Base-by-base conservation (phyloP, 2,329 filamentous ascomycete genomes). In the Grosmannia serpens region DNA sequence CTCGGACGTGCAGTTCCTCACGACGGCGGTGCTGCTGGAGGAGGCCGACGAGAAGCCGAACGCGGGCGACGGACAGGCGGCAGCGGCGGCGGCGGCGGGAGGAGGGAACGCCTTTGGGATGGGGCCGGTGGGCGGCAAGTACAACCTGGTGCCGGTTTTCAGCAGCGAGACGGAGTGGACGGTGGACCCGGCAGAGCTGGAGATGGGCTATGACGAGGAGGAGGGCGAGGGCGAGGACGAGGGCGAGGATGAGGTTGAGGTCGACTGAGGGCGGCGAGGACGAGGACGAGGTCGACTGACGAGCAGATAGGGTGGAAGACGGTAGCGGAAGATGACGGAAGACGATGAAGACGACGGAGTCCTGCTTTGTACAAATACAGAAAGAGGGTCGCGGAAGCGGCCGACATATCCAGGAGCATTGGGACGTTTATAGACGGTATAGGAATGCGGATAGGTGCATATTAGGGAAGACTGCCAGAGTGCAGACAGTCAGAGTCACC, bases 71-170 rank as follows among this genome's bases (percentile, higher is more conserved):
- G 24, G 41, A 9, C n/a, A 17, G 13, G 31, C 15, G 26, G 5
- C 26, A 13, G 53, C 15, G 17, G 33, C 20, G 8, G 20, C 26
- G 2, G 53, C 15, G 17, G 33, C 20, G 8, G 20, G 20, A 2
- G 47, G n/a, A 15, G 82, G 81, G 22, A 74, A 75, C 53, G 79
- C 80, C 33, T 77, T 80, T 59, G 81, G 81, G 53, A 84, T 86
- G 80, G 83, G 83, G 54, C 78, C 80, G 65, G 77, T 86, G 60
- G 79, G 81, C 74, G 82, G 81, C 55, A 80, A 81, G 61, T 85
- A 85, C 67, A 76, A 82, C 22, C 71, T 83, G 22, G 80, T 79
- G 29, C 82, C 82, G 9, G 74, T 78, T 51, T 85, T 79, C 74
- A 76, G 75, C 44, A 80, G 83, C 55, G 79, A 81, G 64, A 74